Conservation (phyloP, 2,329 filamentous ascomycete species). For the Immersiporthe knoxdaviesiana region DNA sequence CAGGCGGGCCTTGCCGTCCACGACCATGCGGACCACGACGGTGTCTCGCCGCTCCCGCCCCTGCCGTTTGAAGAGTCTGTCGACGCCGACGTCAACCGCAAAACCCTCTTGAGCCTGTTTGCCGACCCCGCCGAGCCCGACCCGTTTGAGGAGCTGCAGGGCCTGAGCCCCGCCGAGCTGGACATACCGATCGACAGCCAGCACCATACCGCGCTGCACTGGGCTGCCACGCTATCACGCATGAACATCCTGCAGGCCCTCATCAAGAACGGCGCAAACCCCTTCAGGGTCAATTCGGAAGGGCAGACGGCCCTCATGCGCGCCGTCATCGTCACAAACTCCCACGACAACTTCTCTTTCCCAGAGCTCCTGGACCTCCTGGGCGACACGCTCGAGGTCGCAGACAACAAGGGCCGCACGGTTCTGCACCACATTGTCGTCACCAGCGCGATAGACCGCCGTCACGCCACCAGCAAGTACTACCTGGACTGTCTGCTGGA, state of each 20-base stretch:
- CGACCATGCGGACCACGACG: conserved; percentile 51
- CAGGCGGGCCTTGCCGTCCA: conserved; percentile 51
- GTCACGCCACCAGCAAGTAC: conserved; percentile 89
- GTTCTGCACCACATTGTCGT: conserved; percentile 96
- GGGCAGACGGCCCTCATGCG: conserved; percentile 94
- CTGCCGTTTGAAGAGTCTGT: conserved; percentile 63
- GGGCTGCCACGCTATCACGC: conserved; percentile 91
- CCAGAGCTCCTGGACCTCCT: conserved; percentile 88
- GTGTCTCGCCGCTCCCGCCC: conserved; percentile 65
- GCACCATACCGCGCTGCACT: conserved; percentile 89
- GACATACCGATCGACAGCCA: conserved; percentile 92
- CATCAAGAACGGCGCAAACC: conserved; percentile 82
- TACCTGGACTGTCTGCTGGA: conserved; percentile 94
- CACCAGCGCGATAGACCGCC: conserved; percentile 91
- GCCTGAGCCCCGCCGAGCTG: conserved; percentile 77
- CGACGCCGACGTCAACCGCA: conserved; percentile 78
- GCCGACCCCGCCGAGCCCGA: conserved; percentile 67
- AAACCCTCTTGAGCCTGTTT: conserved; percentile 80
- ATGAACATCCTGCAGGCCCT: conserved; percentile 80
- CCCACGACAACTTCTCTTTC: conserved; percentile 87
- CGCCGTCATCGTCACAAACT: conserved; percentile 91
- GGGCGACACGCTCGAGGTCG: conserved; percentile 85
- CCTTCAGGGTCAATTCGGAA: conserved; percentile 83
- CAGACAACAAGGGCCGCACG: conserved; percentile 86
- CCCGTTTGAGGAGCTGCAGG: conserved; percentile 77